Evolutionary conservation across 2,329 filamentous ascomycete species (phyloP), one percentile per base, ranked within the genome.

Genomic region (Didymella keratinophila): DNA sequence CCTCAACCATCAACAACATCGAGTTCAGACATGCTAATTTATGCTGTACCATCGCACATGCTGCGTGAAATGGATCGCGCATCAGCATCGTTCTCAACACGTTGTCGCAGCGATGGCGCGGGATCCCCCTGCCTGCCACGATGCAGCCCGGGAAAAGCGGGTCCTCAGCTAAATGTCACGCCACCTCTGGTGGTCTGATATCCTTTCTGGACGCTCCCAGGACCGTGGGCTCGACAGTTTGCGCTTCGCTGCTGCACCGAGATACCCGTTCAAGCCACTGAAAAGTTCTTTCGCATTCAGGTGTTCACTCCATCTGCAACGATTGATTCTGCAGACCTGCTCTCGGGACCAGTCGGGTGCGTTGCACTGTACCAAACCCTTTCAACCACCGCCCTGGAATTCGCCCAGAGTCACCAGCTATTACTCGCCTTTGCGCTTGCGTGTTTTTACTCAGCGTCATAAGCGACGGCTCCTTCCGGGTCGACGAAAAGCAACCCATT

Each of bases 101-200:
- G 30, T 34, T 52, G 39, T 41, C 43, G 49, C 41, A 39, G 37
- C 37, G 46, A 54, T 47, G 44, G 58, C 25, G 27, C 36, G 52
- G 20, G 28, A 28, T 43, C 39, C 44, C 46, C 46, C 50, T 36
- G 42, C 21, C 37, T 25, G 42, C 58, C 44, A 51, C 48, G 56
- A 53, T 41, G 56, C 41, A 53, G 52, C 44, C 37, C 56, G 55
- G 41, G 61, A 32, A 57, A 58, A 54, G 56, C 57, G 64, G 62
- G 54, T 56, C 28, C 43, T 49, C 54, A 46, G 41, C 58, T 34
- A 64, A 67, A 71, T 68, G 59, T 75, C 72, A 75, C 71, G 71
- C 72, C 72, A 75, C 70, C 56, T 39, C n/a, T 55, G 61, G 71
- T 75, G 72, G 72, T 66, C 67, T 75, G 72, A 75, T 72, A 52